These are phyloP conservation scores for Castanopsis chinensis DNA, from an alignment of 306 rosid genomes.

Conservation along the genomic window DNA sequence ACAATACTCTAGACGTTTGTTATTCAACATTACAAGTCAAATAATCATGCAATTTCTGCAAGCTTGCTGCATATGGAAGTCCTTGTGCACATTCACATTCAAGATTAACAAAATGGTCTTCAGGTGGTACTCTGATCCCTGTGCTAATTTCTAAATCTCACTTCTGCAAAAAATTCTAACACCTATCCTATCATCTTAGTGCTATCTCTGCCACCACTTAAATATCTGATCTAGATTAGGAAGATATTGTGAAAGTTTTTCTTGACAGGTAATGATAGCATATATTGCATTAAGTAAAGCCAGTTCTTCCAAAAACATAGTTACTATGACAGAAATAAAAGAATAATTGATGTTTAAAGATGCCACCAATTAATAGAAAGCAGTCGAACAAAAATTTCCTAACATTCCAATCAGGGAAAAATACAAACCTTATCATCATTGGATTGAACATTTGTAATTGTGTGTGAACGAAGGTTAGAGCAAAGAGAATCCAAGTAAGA, in stretches of 20 bases:
- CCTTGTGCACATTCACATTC: not conserved
- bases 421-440: slow-evolving; percentile 88
- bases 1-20: not conserved
- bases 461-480: slow-evolving; percentile 81
- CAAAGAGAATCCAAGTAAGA: slow-evolving; percentile 93
- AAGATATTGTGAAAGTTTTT: not conserved
- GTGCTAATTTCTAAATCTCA: not conserved
- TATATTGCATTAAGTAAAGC: not conserved
- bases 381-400: slow-evolving; percentile 10
- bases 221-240: not conserved
- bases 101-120: not conserved
- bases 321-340: not conserved
- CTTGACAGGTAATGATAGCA: not conserved
- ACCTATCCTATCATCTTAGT: not conserved
- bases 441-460: slow-evolving; percentile 97
- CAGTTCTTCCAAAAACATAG: not conserved
- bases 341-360: not conserved
- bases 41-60: not conserved
- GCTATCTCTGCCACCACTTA: not conserved
- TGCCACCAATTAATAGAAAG: not conserved
- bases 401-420: slow-evolving; percentile 12
- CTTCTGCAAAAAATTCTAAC: not conserved
- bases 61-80: not conserved
- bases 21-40: not conserved
- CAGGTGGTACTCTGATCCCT: not conserved